A percentile compares a stretch with the other conserved stretches of the same genome.
phyloP scores from a whole-genome alignment of 192 early-diverging fungal species.

The Lunasporangiospora selenospora region DNA sequence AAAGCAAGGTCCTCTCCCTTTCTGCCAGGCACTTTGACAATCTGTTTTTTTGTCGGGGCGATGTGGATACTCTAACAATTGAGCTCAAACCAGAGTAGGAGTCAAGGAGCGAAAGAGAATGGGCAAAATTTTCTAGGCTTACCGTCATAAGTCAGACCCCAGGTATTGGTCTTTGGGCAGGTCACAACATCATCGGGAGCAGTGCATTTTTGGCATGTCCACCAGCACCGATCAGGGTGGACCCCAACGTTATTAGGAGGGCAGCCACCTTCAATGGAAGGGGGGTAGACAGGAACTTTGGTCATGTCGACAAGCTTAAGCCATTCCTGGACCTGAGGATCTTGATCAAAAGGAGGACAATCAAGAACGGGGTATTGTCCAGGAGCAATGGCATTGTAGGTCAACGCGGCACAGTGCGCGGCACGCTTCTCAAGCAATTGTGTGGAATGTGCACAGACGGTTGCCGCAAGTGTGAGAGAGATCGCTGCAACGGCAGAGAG shows the following conservation, averaged over 20 bases:
- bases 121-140: not conserved
- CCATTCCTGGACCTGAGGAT: constrained; percentile 31
- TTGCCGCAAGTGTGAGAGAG: constrained; percentile 17
- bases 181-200: constrained; percentile 38
- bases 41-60: not conserved
- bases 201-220: constrained; percentile 57
- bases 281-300: constrained; percentile 36
- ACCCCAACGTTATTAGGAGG: constrained; percentile 28
- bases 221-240: constrained; percentile 54
- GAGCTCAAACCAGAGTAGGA: not conserved
- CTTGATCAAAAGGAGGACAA: constrained; percentile 35
- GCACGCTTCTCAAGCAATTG: constrained; percentile 38
- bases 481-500: constrained; percentile 8
- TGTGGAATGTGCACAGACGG: constrained; percentile 11
- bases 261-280: constrained; percentile 31
- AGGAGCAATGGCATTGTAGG: constrained; percentile 23
- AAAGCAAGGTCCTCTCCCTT: no score
- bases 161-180: constrained; percentile 59
- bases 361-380: constrained; percentile 40
- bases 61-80: not conserved
- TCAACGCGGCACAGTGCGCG: not conserved
- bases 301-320: constrained; percentile 43
- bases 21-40: no score
- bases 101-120: not conserved
- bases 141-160: constrained; percentile 66